Base-by-base conservation (phyloP, 768 basidiomycete species). In the Mycena indigotica region DNA sequence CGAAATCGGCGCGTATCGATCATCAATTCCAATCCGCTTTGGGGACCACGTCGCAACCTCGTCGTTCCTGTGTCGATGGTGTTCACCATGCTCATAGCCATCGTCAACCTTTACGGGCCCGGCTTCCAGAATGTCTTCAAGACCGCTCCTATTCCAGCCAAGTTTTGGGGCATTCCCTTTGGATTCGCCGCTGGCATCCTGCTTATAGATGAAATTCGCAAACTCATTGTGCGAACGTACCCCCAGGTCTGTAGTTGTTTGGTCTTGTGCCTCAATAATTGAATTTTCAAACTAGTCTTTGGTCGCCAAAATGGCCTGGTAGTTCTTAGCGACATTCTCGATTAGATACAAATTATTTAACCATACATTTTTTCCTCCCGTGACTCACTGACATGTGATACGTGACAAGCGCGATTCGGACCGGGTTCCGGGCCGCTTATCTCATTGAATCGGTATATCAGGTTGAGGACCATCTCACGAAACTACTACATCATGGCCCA, bases 121-220 rank as follows among this genome's bases (percentile, higher is more conserved):
- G 79, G 79, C 2, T 60, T 82, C n/a, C 76, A 80, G 52, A 24
- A 41, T 0, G 77, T 81, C 24, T 82, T 82, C 50, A 30, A 28
- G 2, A 82, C 79, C 3, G 65, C 74, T 2, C 75, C 76, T 5
- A 80, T 81, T 25, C 79, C 77, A 1, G 64, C 70, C 2, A 78
- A 75, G 73, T 82, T 79, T 65, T 82, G 80, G 80, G 71, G 77
- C 15, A 68, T 78, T 26, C 80, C 80, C 2, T 76, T 81, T 53
- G 70, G 67, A 2, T 78, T 81, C 32, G 80, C 76, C 2, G 41
- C 75, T 13, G 77, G 64, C 1, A 67, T 82, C 4, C 60, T 82
- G 52, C 65, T 64, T 4, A 61, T 80, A 44, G 80, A 82, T 50
- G 80, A 82, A 59, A 55, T 72, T 1, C 70, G 80, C 24, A 81